Percentiles rank a stretch among this genome's conserved stretches.
Evolutionary conservation across 495 filamentous ascomycete species (phyloP).

Genomic region (Xylaria intraflava): DNA sequence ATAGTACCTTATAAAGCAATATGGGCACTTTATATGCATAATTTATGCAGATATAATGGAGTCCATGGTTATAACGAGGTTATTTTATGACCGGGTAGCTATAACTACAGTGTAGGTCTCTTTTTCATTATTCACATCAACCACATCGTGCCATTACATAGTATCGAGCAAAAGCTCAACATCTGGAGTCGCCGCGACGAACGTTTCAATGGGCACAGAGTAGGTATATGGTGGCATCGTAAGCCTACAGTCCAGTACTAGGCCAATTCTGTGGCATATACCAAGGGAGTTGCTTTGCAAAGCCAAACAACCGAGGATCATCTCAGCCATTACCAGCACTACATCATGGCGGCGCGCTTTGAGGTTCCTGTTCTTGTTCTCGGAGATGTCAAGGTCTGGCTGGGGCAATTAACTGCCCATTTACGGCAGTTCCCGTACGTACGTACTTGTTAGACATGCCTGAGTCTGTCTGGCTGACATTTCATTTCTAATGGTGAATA

Average conservation of each 20-base stretch:
- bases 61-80: too few species aligned
- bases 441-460: not conserved
- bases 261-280: not conserved
- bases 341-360: not conserved
- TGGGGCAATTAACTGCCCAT: constrained; percentile 11
- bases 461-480: not conserved
- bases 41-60: too few species aligned
- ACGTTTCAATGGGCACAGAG: not conserved
- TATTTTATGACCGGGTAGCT: too few species aligned
- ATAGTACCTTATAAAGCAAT: too few species aligned
- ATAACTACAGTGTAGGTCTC: too few species aligned
- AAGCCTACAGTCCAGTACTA: not conserved
- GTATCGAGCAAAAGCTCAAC: not conserved
- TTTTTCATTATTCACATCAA: not conserved
- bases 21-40: too few species aligned
- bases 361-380: not conserved
- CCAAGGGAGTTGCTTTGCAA: not conserved
- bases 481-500: constrained; percentile 4
- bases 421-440: constrained; percentile 24
- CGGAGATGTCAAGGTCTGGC: constrained; percentile 18
- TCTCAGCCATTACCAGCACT: not conserved
- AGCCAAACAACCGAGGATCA: not conserved
- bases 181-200: not conserved
- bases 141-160: not conserved
- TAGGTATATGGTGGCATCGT: not conserved